Percentiles rank a stretch among this genome's conserved stretches.
phyloP scores from a whole-genome alignment of 176 grass and related monocot species.

The Phragmites australis region DNA sequence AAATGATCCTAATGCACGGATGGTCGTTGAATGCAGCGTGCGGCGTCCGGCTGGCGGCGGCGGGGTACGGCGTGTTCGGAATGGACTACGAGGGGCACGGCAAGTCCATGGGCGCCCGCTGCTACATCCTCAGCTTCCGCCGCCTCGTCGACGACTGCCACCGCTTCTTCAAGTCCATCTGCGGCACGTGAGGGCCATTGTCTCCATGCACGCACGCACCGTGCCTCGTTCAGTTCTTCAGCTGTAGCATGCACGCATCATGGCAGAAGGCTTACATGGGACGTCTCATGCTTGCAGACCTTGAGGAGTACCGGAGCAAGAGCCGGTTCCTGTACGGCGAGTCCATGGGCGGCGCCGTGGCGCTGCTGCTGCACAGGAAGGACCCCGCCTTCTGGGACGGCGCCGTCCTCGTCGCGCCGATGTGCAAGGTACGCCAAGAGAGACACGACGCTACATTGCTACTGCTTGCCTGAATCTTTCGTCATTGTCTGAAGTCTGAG shows the following conservation, averaged over 20 bases:
- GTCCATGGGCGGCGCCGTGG: constrained; percentile 91
- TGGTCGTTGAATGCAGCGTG: constrained; percentile 34
- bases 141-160: constrained; percentile 69
- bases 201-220: too few species aligned
- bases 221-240: too few species aligned
- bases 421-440: constrained; percentile 89
- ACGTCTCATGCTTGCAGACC: constrained; percentile 35
- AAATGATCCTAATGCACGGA: background rate
- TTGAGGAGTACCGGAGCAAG: constrained; percentile 66
- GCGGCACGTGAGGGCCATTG: constrained; percentile 53
- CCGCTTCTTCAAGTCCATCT: constrained; percentile 79
- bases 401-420: constrained; percentile 75
- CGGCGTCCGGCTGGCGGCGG: constrained; percentile 49
- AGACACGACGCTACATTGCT: too few species aligned
- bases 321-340: constrained; percentile 93
- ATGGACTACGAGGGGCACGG: constrained; percentile 96
- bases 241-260: too few species aligned
- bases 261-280: too few species aligned
- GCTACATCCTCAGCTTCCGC: constrained; percentile 85
- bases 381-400: constrained; percentile 90
- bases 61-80: constrained; percentile 75
- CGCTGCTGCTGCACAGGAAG: constrained; percentile 74
- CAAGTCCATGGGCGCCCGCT: constrained; percentile 68
- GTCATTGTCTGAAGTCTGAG: background rate
- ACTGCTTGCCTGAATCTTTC: too few species aligned